Conservation (phyloP, 2,329 filamentous ascomycete species). For the Waltergamsia citrina region DNA sequence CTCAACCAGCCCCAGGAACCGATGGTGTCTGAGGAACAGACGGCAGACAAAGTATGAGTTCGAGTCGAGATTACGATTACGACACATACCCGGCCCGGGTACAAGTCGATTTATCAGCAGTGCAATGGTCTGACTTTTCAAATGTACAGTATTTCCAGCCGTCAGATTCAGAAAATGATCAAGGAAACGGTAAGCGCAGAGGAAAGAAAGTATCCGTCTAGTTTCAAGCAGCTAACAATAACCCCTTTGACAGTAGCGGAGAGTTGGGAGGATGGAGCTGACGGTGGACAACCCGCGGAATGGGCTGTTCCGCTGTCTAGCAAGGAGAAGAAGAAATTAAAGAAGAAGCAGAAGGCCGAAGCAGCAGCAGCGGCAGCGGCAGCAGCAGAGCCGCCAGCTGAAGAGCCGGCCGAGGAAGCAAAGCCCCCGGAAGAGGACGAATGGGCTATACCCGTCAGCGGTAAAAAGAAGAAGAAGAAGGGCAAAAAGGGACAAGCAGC, state of each 20-base stretch:
- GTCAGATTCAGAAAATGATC: conserved; percentile 5
- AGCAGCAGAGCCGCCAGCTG: neutral
- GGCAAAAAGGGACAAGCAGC: neutral
- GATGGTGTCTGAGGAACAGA: conserved; percentile 1
- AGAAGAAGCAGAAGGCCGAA: conserved; percentile 3
- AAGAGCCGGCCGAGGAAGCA: neutral
- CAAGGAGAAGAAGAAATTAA: conserved; percentile 3
- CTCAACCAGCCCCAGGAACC: conserved; percentile 1
- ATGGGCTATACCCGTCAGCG: no score
- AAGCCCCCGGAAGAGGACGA: neutral
- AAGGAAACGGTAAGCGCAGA: conserved; percentile 4
- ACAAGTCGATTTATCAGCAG: conserved; percentile 1
- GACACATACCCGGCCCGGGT: neutral
- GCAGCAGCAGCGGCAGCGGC: no score
- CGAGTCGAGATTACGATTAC: neutral
- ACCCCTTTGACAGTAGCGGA: neutral
- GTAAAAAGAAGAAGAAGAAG: neutral
- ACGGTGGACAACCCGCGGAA: neutral
- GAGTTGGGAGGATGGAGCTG: neutral
- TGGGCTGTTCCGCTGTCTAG: neutral
- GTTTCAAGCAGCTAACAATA: no score
- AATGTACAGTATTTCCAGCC: conserved; percentile 6
- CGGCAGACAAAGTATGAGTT: conserved; percentile 3
- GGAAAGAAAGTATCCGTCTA: no score
- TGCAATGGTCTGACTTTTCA: conserved; percentile 6